Evolutionary conservation across 371 early-diverging fungal genomes (phyloP).

Genomic region (Apophysomyces ossiformis): DNA sequence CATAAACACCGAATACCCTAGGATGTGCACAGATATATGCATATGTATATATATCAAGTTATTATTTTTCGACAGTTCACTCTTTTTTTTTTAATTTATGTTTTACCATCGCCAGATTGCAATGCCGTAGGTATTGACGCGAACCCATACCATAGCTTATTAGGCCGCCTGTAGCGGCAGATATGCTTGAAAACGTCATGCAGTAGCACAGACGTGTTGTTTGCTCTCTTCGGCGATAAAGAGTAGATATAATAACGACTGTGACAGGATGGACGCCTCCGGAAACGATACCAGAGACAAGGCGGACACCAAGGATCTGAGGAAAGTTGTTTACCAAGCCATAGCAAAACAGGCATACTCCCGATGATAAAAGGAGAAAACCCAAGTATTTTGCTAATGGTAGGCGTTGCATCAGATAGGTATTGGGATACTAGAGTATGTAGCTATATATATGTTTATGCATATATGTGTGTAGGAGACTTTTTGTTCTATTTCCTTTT

Average conservation of each 20-base stretch:
- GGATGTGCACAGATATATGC: background rate
- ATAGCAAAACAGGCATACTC: conserved; percentile 28
- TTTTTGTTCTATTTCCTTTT: too few species aligned
- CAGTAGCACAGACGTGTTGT: conserved; percentile 22
- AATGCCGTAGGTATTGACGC: conserved; percentile 42
- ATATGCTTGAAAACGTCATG: conserved; percentile 32
- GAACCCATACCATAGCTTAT: conserved; percentile 54
- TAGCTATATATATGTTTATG: background rate
- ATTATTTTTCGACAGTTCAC: too few species aligned
- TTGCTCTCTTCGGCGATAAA: conserved; percentile 45
- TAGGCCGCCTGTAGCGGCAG: conserved; percentile 57
- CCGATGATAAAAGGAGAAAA: conserved; percentile 26
- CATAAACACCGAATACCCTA: conserved; percentile 32
- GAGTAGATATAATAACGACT: conserved; percentile 30
- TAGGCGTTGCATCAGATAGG: conserved; percentile 30
- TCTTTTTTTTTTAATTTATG: background rate
- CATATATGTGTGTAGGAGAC: too few species aligned
- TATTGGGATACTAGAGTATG: conserved; percentile 29
- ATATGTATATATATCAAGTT: background rate
- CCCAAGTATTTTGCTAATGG: conserved; percentile 30
- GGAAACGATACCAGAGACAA: conserved; percentile 43
- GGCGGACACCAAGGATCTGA: conserved; percentile 29
- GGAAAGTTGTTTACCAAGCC: conserved; percentile 30
- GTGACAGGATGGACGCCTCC: conserved; percentile 34
- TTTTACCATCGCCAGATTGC: conserved; percentile 56